Base-by-base conservation (phyloP, 2,329 filamentous ascomycete genomes). In the Ploettnerulaceae sp. region DNA sequence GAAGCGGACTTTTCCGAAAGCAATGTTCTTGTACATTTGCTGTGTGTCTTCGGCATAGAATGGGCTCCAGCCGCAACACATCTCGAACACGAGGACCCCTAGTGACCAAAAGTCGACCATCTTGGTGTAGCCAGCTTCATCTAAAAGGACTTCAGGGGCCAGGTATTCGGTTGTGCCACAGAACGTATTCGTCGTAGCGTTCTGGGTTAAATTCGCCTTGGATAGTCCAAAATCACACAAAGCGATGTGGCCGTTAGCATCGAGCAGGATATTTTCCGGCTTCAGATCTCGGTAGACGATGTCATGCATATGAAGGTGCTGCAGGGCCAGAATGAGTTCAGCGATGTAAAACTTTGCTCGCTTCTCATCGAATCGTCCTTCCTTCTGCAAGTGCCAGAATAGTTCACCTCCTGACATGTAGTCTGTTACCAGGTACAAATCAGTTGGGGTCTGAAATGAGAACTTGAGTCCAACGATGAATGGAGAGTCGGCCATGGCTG, bases 1-100 rank as follows among this genome's bases (percentile, higher is more conserved):
- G 67, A 98, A 98, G 51, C 93, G 79, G 48, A 98, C 93, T 66
- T 98, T 98, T 64, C 93, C 93, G 63, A 98, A 98, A 0, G 93
- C 93, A 65, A 98, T 98, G 71, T 98, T 98, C 75, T 98, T 98
- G 74, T 98, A 98, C 93, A 98, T 98, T 67, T 98, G 93, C 68
- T 98, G 93, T 0, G 93, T 98, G 64, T 98, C 93, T 63, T 98
- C 93, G 47, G 93, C 93, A 60, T 97, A 98, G 70, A 98, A 98
- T 0, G 93, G 93, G 61, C 89, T 96, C 93, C 93, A 98, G 25
- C 93, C 93, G 61, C 93, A 98, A 72, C 93, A 98, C 93, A 98
- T 98, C 68, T 98, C 93, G 61, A 98, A 98, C 1, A 98, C 93
- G 45, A 98, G 75, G 37, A 98, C 93, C 47, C 93, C 93, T 9